Evolutionary conservation across 441 rosid genomes (phyloP).

Genomic region (Populus hybrid): DNA sequence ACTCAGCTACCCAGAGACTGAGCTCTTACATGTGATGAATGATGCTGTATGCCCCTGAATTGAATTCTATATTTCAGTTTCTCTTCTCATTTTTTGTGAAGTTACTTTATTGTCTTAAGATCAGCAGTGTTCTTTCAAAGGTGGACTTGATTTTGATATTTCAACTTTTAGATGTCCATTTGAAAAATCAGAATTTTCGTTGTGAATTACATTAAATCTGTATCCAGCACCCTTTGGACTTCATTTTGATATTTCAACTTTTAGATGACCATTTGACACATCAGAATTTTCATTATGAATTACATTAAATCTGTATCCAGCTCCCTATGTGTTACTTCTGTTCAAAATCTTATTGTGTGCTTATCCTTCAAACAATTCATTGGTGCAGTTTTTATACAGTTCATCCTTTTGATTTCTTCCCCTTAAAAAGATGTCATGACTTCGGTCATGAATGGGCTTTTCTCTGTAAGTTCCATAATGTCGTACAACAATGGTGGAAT

Average conservation of each 20-base stretch:
- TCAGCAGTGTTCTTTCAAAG: background rate
- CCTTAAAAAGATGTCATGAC: background rate
- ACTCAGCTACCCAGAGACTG: slow-evolving; percentile 89
- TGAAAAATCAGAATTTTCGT: background rate
- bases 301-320: background rate
- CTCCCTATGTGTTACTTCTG: background rate
- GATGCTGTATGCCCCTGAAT: slow-evolving; percentile 62
- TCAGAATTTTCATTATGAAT: background rate
- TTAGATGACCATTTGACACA: background rate
- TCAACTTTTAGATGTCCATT: background rate
- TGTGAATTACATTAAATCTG: background rate
- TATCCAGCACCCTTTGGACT: background rate
- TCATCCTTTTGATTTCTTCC: background rate
- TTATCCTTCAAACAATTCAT: background rate
- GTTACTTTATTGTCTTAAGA: background rate
- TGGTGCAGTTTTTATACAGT: background rate
- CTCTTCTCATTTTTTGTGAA: background rate
- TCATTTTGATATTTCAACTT: background rate
- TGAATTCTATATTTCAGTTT: background rate
- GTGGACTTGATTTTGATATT: background rate
- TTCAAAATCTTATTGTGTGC: background rate
- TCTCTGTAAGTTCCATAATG: background rate
- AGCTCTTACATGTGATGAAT: slow-evolving; percentile 88
- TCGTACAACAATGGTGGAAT: background rate
- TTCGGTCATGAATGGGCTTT: background rate